phyloP scores from a whole-genome alignment of 495 filamentous ascomycete species.

The Hypoxylon fuscum region DNA sequence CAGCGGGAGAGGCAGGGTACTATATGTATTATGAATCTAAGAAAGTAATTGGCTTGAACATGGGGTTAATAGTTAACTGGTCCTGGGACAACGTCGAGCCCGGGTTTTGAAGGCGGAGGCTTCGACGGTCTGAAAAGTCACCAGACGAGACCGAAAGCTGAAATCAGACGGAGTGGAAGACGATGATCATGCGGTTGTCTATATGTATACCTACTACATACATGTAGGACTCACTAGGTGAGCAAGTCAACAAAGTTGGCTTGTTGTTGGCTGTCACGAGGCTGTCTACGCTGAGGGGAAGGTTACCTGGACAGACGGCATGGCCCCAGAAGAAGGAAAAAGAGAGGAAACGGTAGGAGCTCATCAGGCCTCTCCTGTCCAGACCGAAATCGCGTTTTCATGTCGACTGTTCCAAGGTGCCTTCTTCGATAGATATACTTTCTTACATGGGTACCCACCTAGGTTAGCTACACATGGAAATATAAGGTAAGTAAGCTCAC shows the following conservation, averaged over 20 bases:
- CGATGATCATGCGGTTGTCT: no score
- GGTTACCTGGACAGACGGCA: background rate
- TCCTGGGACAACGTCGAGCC: slow-evolving; percentile 29
- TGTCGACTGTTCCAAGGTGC: background rate
- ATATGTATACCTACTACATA: background rate
- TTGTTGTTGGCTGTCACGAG: slow-evolving; percentile 3
- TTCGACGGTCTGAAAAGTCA: slow-evolving; percentile 24
- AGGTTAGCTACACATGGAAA: no score
- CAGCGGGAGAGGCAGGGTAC: slow-evolving; percentile 1
- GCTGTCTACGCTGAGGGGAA: slow-evolving; percentile 12
- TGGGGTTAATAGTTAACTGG: slow-evolving; percentile 30
- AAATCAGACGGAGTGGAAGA: slow-evolving; percentile 11
- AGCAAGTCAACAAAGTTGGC: background rate
- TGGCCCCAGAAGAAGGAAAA: background rate
- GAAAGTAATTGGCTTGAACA: slow-evolving; percentile 30
- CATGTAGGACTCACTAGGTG: background rate
- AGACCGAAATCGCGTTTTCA: background rate
- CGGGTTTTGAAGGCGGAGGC: slow-evolving; percentile 6
- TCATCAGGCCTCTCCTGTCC: background rate
- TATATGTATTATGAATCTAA: slow-evolving; percentile 45
- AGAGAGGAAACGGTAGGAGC: background rate
- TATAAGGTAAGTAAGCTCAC: no score
- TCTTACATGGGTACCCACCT: slow-evolving; percentile 1
- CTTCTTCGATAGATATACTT: background rate
- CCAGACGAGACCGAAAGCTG: slow-evolving; percentile 24